Percentiles rank a stretch among this genome's conserved stretches.
phyloP scores from a whole-genome alignment of 176 grass and related monocot species.

The Phoenix roebelenii region DNA sequence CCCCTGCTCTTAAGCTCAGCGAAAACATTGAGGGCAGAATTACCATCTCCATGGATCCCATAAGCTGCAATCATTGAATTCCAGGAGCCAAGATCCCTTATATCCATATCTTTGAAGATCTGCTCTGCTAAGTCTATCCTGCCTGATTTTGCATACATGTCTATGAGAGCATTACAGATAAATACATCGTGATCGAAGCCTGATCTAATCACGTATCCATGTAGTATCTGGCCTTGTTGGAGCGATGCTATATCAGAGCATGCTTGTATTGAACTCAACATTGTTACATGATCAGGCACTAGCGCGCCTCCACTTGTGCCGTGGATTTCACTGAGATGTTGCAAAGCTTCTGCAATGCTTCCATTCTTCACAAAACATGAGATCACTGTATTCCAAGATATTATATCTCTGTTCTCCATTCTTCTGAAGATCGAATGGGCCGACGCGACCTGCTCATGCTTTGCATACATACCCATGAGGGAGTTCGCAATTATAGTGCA shows the following conservation, averaged over 20 bases:
- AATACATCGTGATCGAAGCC: conserved; percentile 28
- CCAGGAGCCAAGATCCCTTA: conserved; percentile 60
- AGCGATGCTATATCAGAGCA: conserved; percentile 36
- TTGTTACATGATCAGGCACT: conserved; percentile 32
- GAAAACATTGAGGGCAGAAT: conserved; percentile 39
- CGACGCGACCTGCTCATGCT: conserved; percentile 24
- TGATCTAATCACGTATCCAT: conserved; percentile 37
- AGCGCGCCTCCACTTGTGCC: conserved; percentile 1
- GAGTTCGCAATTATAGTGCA: conserved; percentile 49
- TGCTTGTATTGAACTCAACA: conserved; percentile 47
- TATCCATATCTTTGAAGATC: conserved; percentile 39
- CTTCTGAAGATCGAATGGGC: conserved; percentile 30
- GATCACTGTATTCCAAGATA: conserved; percentile 70
- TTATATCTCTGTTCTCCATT: conserved; percentile 45
- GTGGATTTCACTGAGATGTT: conserved; percentile 34
- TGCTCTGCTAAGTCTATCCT: conserved; percentile 34
- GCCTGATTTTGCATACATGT: conserved; percentile 55
- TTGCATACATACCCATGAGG: conserved; percentile 53
- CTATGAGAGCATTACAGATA: conserved; percentile 52
- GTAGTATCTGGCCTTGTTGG: conserved; percentile 43
- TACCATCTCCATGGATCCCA: conserved; percentile 49
- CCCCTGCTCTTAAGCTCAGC: conserved; percentile 24
- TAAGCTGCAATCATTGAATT: conserved; percentile 62
- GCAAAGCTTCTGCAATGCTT: conserved; percentile 35
- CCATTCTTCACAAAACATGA: conserved; percentile 46